Evolutionary conservation across 78 protist genomes (phyloP).

Genomic region (Dictyostelium brefeldianum): DNA sequence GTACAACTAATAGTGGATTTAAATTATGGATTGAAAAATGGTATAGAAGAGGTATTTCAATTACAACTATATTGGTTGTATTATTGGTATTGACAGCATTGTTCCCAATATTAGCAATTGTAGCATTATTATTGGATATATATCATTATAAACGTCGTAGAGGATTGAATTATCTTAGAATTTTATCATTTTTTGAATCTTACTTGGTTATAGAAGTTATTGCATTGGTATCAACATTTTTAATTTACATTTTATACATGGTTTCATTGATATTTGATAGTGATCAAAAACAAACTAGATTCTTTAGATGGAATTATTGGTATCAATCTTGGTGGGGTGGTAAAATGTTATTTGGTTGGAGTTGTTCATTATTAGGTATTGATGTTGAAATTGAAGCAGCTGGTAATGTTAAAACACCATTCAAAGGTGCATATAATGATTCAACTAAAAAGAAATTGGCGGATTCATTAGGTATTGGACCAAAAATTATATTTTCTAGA

Average conservation of each 20-base stretch:
- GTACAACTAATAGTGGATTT: conserved; percentile 13
- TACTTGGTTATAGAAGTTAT: conserved; percentile 56
- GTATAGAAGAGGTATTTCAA: conserved; percentile 56
- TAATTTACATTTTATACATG: conserved; percentile 32
- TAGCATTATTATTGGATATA: conserved; percentile 41
- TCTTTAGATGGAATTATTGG: conserved; percentile 59
- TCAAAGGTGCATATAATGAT: conserved; percentile 19
- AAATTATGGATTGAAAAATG: conserved; percentile 71
- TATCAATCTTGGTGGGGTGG: conserved; percentile 82
- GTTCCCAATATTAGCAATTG: conserved; percentile 59
- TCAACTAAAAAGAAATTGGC: conserved; percentile 33
- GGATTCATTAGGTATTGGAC: conserved; percentile 35
- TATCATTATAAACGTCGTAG: conserved; percentile 1
- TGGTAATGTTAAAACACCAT: conserved; percentile 15
- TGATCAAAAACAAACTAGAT: conserved; percentile 27
- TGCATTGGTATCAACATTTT: conserved; percentile 30
- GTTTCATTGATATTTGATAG: conserved; percentile 23
- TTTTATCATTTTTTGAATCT: conserved; percentile 51
- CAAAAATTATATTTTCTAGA: conserved; percentile 62
- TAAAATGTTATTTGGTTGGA: conserved; percentile 78
- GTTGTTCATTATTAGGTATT: conserved; percentile 25
- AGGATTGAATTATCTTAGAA: conserved; percentile 63
- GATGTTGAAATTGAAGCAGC: conserved; percentile 31
- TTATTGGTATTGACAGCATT: conserved; percentile 23
- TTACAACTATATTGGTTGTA: conserved; percentile 36